Evolutionary conservation across 2,329 filamentous ascomycete genomes (phyloP).

Genomic region (Trichoderma sp.): DNA sequence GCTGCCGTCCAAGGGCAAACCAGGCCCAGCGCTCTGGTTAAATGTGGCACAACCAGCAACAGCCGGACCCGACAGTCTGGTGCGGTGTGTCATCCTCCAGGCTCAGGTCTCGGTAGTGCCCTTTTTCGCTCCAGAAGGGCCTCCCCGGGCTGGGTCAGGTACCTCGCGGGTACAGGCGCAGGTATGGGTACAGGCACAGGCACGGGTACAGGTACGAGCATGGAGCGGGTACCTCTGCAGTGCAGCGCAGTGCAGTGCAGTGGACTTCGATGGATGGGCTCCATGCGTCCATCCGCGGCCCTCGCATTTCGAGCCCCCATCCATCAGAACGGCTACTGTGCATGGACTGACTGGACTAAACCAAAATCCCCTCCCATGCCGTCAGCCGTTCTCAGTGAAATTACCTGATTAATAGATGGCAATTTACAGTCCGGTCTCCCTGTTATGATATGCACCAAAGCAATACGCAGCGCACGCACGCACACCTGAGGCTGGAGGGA

Average conservation of each 20-base stretch:
- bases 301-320: no score
- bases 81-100: conserved; percentile 18
- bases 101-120: neutral
- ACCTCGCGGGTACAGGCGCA: neutral
- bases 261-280: neutral
- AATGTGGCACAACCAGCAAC: conserved; percentile 5
- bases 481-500: neutral
- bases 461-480: neutral
- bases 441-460: neutral
- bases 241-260: neutral
- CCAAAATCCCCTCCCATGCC: neutral
- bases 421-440: neutral
- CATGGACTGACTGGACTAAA: neutral
- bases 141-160: neutral
- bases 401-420: neutral
- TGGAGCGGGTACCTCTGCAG: neutral
- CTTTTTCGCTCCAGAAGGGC: neutral
- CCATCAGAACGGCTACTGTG: neutral
- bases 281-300: no score
- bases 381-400: neutral
- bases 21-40: neutral
- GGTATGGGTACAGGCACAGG: neutral
- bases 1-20: neutral
- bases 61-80: conserved; percentile 21
- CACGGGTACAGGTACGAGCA: neutral